phyloP scores from a whole-genome alignment of 352 stramenopile species.

The Globisporangium ultimum region DNA sequence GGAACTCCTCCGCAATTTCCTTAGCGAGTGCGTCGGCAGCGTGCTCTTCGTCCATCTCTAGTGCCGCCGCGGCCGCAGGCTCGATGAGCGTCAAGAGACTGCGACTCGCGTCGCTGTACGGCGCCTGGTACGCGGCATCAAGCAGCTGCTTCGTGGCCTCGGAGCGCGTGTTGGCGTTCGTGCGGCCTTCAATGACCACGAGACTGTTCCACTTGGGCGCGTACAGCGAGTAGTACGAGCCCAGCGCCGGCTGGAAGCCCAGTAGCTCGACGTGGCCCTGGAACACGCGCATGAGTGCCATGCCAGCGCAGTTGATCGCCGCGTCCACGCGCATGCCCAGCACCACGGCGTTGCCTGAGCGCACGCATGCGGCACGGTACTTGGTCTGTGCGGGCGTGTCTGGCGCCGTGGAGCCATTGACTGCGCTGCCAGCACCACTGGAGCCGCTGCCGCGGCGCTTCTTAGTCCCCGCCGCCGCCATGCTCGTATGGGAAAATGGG shows the following conservation, averaged over 20 bases:
- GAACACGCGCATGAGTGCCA: slow-evolving; percentile 76
- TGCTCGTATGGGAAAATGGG: neutral
- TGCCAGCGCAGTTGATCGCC: slow-evolving; percentile 67
- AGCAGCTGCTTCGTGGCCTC: slow-evolving; percentile 12
- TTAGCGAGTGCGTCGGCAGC: slow-evolving; percentile 63
- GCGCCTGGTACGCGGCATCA: slow-evolving; percentile 43
- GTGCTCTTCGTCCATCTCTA: slow-evolving; percentile 70
- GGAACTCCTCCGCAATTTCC: slow-evolving; percentile 52
- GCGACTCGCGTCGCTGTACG: slow-evolving; percentile 42
- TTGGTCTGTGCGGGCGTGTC: slow-evolving; percentile 8
- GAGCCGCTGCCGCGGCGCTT: neutral
- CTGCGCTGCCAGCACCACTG: neutral
- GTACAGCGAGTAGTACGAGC: slow-evolving; percentile 77
- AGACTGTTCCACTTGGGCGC: slow-evolving; percentile 83
- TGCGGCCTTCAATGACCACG: slow-evolving; percentile 44
- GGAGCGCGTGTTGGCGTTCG: slow-evolving; percentile 20
- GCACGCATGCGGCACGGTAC: slow-evolving; percentile 42
- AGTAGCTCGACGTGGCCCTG: slow-evolving; percentile 70
- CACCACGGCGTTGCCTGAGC: slow-evolving; percentile 60
- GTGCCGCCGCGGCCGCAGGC: slow-evolving; percentile 14
- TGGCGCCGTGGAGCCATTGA: slow-evolving; percentile 4
- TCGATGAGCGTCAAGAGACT: slow-evolving; percentile 46
- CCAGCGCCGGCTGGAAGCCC: slow-evolving; percentile 61
- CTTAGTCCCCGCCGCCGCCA: neutral
- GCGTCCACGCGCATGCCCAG: slow-evolving; percentile 52